Base-by-base conservation (phyloP, 2,329 filamentous ascomycete genomes). In the Neurospora sp. region DNA sequence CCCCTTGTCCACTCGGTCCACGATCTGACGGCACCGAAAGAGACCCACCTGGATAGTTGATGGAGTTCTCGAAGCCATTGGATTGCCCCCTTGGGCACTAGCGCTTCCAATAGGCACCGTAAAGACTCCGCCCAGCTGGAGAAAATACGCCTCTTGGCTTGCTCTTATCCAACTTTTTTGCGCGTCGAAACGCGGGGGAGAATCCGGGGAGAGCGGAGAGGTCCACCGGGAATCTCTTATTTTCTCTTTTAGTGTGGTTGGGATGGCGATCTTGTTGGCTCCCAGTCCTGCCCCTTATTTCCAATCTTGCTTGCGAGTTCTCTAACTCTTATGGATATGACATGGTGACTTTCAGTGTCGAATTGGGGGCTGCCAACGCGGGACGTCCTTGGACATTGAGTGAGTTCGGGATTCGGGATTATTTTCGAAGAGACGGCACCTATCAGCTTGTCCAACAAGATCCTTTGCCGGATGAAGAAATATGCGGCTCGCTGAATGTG, bases 41-140 rank as follows among this genome's bases (percentile, higher is more conserved):
- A 72, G 72, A 67, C 69, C 72, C 71, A 72, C 73, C 68, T 69
- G 73, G 70, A 72, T 68, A 70, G 67, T 62, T 67, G 33, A 67
- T 67, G 68, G 66, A 38, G 67, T 70, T 65, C 46, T 70, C 68
- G 43, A 65, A 62, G 57, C 68, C 46, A 70, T 66, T 28, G 39
- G 46, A 36, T 66, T 67, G 69, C 66, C 40, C 41, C 67, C 33
- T 65, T 69, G 36, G 69, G 40, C 46, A 40, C 71, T 52, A 39
- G 28, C 36, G 68, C 67, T 71, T 36, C 69, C 72, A 74, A 72
- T 72, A 72, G 68, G 67, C 68, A 65, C 41, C 40, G 52, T 39
- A 62, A 36, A 62, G 52, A 28, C 52, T 33, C 52, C 52, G 52
- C 52, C 52, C 23, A 46, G 41, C 41, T 46, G n/a, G 41, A 46